Conservation (phyloP, 148 eudicot species). For the Fagopyrum homotropicum region DNA sequence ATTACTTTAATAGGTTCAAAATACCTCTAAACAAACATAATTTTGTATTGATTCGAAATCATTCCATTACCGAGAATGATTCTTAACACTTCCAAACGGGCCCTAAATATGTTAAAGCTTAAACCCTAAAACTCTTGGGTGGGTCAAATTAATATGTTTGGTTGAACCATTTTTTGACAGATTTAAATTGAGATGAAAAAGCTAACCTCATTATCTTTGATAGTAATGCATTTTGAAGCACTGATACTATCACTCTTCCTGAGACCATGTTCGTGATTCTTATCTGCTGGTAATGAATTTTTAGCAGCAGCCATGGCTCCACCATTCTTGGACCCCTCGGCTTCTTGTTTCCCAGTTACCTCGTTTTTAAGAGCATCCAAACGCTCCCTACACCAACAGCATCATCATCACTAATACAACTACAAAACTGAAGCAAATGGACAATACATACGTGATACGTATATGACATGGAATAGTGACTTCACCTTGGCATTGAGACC, state of each 20-base stretch:
- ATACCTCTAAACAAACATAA: too few species aligned
- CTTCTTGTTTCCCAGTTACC: conserved; percentile 15
- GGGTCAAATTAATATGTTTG: background rate
- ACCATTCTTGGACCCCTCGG: conserved; percentile 23
- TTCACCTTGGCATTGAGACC: conserved; percentile 90
- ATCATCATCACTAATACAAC: background rate
- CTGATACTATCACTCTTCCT: conserved; percentile 71
- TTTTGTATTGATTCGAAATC: too few species aligned
- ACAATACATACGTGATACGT: background rate
- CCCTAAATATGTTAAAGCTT: too few species aligned
- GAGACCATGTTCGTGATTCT: conserved; percentile 44
- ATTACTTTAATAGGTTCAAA: too few species aligned
- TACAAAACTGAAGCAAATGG: background rate
- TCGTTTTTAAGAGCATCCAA: conserved; percentile 36
- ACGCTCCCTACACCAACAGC: conserved; percentile 42
- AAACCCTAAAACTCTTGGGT: background rate
- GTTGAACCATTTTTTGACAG: background rate
- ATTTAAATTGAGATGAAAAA: background rate
- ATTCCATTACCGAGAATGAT: too few species aligned
- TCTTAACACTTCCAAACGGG: too few species aligned
- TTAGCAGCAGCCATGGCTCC: conserved; percentile 13
- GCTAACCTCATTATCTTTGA: conserved; percentile 27
- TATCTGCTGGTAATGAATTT: background rate
- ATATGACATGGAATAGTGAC: background rate
- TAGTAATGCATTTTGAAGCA: conserved; percentile 51